Percentiles rank a stretch among this genome's conserved stretches.
Conservation (phyloP, 2,329 filamentous ascomycete genomes). For the Seiridium cupressi region DNA sequence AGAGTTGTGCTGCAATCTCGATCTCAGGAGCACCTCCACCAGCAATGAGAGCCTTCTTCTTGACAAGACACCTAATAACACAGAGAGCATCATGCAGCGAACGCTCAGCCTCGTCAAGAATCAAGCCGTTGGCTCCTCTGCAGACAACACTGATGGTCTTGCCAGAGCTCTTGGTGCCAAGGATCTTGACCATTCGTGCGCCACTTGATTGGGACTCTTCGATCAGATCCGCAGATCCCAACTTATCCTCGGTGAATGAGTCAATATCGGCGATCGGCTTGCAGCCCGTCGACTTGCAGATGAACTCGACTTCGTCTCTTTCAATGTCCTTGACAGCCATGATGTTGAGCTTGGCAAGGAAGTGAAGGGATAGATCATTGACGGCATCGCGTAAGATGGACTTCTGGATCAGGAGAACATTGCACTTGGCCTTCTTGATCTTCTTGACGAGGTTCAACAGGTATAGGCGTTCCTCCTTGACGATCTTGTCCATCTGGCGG, state of each 20-base stretch:
- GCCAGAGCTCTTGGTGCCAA: conserved; percentile 77
- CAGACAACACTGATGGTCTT: conserved; percentile 95
- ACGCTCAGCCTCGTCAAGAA: conserved; percentile 95
- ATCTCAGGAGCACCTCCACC: conserved; percentile 96
- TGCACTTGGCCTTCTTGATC: conserved; percentile 99
- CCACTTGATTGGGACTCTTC: conserved; percentile 89
- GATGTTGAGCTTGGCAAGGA: conserved; percentile 95
- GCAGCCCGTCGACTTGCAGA: conserved; percentile 98
- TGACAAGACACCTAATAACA: conserved; percentile 94
- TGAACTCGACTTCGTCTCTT: conserved; percentile 97
- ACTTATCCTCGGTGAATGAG: conserved; percentile 97
- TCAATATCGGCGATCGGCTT: conserved; percentile 98
- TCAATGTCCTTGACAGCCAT: conserved; percentile 97
- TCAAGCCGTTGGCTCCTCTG: conserved; percentile 89
- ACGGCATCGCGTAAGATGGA: conserved; percentile 96
- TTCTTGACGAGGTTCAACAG: conserved; percentile 99
- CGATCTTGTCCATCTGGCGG: conserved; percentile 99
- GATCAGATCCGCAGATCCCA: conserved; percentile 87
- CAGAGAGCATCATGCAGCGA: conserved; percentile 96
- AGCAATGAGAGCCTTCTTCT: conserved; percentile 99
- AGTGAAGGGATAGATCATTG: conserved; percentile 96
- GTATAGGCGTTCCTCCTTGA: conserved; percentile 98
- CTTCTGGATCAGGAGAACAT: conserved; percentile 97
- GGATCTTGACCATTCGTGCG: conserved; percentile 91
- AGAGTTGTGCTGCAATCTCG: conserved; percentile 85